Evolutionary conservation across 2,329 filamentous ascomycete species (phyloP), one percentile per base, ranked within the genome.

Genomic region (Pseudocercospora ulei): DNA sequence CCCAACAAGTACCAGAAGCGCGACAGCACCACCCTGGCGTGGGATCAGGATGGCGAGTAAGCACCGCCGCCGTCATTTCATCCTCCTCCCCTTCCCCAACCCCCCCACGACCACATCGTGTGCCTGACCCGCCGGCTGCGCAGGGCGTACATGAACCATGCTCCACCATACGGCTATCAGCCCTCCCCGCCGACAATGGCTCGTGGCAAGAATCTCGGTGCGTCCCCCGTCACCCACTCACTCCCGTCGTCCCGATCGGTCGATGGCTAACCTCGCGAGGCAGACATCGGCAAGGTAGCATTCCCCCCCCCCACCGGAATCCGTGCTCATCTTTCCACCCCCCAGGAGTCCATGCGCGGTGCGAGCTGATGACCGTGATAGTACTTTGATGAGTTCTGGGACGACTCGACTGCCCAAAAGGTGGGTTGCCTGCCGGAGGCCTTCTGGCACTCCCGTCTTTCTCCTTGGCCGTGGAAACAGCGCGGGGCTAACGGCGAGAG

Each of bases 361-460:
- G 17, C 20, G 12, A 12, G 8, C 12, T 30, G 16, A 23, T 39
- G 16, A 35, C 6, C 14, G 12, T 14, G 4, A 12, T 35, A 55
- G 48, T 50, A 50, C 26, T 57, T 55, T 20, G 48, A 54, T 29
- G 55, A 57, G 41, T 56, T 56, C 40, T 56, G 49, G 48, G 55
- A 57, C 33, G 54, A 56, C 31, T 39, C 44, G 5, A 43, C 39
- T 7, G 31, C 44, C n/a, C 48, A 55, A 22, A 57, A 57, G 46
- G 54, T 55, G 39, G 35, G 51, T 50, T n/a, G n/a, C n/a, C n/a
- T n/a, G n/a, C n/a, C n/a, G n/a, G n/a, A n/a, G n/a, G n/a, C n/a
- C n/a, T n/a, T n/a, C n/a, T n/a, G n/a, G n/a, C n/a, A n/a, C n/a
- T n/a, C n/a, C n/a, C n/a, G n/a, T n/a, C n/a, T n/a, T n/a, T n/a